These are phyloP conservation scores for Fraxinus nigra DNA, from an alignment of 305 asterid genomes.

Conservation along the genomic window DNA sequence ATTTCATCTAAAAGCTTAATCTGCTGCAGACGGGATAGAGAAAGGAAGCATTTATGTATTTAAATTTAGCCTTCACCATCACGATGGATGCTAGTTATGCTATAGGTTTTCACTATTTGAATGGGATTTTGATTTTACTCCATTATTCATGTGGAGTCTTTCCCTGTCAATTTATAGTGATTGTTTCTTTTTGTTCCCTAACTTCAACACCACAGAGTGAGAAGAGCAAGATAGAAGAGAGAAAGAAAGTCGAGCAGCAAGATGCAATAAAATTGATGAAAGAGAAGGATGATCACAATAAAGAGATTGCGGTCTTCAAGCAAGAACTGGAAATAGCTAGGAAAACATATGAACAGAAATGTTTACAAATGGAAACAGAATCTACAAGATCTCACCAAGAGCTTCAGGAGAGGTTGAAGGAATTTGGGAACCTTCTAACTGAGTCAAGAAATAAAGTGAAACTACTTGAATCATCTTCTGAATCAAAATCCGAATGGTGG, in stretches of 20 bases:
- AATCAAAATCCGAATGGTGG: slow-evolving; percentile 39
- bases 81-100: not conserved
- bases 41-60: not conserved
- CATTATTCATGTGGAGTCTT: not conserved
- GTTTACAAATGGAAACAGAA: slow-evolving; percentile 39
- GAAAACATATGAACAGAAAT: slow-evolving; percentile 34
- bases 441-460: slow-evolving; percentile 30
- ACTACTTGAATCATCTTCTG: slow-evolving; percentile 28
- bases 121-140: not conserved
- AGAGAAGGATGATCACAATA: slow-evolving; percentile 39
- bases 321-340: slow-evolving; percentile 38
- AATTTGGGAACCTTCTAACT: slow-evolving; percentile 22
- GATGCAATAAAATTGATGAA: slow-evolving; percentile 35
- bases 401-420: slow-evolving; percentile 33
- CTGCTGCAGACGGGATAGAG: not conserved
- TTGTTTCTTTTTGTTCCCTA: slow-evolving; percentile 4
- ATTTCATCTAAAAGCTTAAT: not conserved
- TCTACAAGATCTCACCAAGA: slow-evolving; percentile 27
- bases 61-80: not conserved
- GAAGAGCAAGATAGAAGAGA: slow-evolving; percentile 46
- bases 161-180: not conserved
- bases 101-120: not conserved
- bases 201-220: slow-evolving; percentile 43
- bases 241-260: slow-evolving; percentile 47
- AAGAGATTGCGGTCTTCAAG: slow-evolving; percentile 45